phyloP scores from a whole-genome alignment of 495 filamentous ascomycete species.

The Jackrogersella multiformis region DNA sequence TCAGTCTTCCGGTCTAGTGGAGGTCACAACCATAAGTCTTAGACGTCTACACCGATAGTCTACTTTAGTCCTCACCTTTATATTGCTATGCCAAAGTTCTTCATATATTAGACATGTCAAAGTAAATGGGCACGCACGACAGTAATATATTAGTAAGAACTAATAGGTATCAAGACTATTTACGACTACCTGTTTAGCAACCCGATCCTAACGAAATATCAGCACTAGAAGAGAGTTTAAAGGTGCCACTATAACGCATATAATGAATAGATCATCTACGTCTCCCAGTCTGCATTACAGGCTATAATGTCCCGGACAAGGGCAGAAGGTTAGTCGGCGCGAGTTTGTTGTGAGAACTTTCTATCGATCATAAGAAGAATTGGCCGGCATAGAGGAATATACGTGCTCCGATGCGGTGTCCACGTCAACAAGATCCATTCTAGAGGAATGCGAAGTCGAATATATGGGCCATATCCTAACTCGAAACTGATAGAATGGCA shows the following conservation, averaged over 20 bases:
- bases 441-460: neutral
- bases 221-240: neutral
- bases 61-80: no score
- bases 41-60: neutral
- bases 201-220: neutral
- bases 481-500: neutral
- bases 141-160: neutral
- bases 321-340: neutral
- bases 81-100: neutral
- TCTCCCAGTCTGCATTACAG: no score
- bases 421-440: neutral
- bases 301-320: no score
- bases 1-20: neutral
- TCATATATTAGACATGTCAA: neutral
- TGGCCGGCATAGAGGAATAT: neutral
- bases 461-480: conserved; percentile 1
- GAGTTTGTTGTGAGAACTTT: neutral
- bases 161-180: neutral
- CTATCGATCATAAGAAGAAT: neutral
- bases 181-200: neutral
- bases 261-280: no score
- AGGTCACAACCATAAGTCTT: neutral
- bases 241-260: neutral
- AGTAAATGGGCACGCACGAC: neutral
- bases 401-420: neutral